Conservation (phyloP, 2,329 filamentous ascomycete species). For the Xylariaceae sp. region DNA sequence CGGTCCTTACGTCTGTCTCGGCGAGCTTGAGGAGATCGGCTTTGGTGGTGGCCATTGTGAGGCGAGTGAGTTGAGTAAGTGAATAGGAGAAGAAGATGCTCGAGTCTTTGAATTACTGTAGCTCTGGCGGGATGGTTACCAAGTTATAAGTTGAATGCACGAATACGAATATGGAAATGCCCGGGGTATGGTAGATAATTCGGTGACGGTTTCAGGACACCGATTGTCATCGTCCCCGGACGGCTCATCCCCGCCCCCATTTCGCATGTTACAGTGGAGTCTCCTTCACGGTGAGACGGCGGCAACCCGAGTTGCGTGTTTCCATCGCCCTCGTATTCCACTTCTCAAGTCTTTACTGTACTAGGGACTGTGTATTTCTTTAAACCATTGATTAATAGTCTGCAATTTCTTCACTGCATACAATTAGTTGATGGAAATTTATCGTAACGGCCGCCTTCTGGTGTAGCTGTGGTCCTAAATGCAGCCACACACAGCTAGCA, state of each 20-base stretch:
- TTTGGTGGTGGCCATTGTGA: conserved; percentile 35
- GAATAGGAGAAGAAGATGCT: background rate
- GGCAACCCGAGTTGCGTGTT: background rate
- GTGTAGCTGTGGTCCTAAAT: no score
- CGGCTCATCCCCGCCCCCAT: conserved; percentile 12
- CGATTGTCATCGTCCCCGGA: background rate
- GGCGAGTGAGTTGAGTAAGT: background rate
- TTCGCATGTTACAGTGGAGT: background rate
- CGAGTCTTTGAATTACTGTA: background rate
- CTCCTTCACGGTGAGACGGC: background rate
- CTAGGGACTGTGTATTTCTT: no score
- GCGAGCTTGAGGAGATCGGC: conserved; percentile 48
- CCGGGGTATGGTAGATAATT: background rate
- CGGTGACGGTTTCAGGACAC: conserved; percentile 16
- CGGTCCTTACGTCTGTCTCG: conserved; percentile 49
- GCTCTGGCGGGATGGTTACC: conserved; percentile 15
- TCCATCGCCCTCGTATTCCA: background rate
- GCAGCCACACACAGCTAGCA: no score
- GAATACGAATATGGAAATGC: conserved; percentile 4
- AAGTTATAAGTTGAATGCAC: background rate
- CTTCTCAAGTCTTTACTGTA: background rate
- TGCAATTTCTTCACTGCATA: no score
- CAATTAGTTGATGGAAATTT: no score
- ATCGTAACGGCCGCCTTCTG: no score
- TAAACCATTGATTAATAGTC: no score